phyloP scores from a whole-genome alignment of 768 basidiomycete species.

The Tremella yokohamensis region DNA sequence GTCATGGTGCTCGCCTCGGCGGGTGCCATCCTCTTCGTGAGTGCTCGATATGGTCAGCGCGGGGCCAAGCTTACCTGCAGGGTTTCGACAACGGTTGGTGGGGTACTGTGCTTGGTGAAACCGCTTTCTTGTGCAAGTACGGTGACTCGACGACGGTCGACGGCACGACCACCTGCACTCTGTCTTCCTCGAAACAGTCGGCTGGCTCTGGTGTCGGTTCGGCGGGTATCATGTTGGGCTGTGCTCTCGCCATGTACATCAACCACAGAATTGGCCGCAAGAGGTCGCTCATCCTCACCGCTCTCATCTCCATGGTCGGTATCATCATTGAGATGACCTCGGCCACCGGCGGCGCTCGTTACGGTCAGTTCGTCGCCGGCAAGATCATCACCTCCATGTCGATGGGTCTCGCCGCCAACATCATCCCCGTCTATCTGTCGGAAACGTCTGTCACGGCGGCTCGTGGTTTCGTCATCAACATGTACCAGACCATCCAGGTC shows the following conservation, averaged over 20 bases:
- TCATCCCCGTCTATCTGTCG: slow-evolving; percentile 26
- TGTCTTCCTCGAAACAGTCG: slow-evolving; percentile 19
- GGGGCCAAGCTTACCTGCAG: not conserved
- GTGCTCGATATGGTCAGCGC: not conserved
- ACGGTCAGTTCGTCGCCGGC: slow-evolving; percentile 33
- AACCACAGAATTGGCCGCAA: slow-evolving; percentile 17
- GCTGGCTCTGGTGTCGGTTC: slow-evolving; percentile 18
- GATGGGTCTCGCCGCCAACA: slow-evolving; percentile 28
- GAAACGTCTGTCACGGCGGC: slow-evolving; percentile 14
- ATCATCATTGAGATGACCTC: slow-evolving; percentile 24
- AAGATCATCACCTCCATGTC: slow-evolving; percentile 29
- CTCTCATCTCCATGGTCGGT: slow-evolving; percentile 24
- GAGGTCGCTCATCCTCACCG: slow-evolving; percentile 12
- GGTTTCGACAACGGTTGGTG: slow-evolving; percentile 38
- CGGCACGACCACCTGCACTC: slow-evolving; percentile 16
- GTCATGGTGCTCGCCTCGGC: slow-evolving; percentile 3
- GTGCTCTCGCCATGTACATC: slow-evolving; percentile 15
- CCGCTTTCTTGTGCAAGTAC: slow-evolving; percentile 23
- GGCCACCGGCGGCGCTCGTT: slow-evolving; percentile 19
- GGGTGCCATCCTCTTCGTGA: slow-evolving; percentile 1
- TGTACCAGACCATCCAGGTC: slow-evolving; percentile 35
- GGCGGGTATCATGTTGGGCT: slow-evolving; percentile 31
- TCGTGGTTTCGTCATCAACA: slow-evolving; percentile 26
- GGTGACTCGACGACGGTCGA: slow-evolving; percentile 11
- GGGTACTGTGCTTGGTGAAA: slow-evolving; percentile 27